Evolutionary conservation across 2,329 filamentous ascomycete species (phyloP), one percentile per base, ranked within the genome.

Genomic region (Beauveria brongniartii): DNA sequence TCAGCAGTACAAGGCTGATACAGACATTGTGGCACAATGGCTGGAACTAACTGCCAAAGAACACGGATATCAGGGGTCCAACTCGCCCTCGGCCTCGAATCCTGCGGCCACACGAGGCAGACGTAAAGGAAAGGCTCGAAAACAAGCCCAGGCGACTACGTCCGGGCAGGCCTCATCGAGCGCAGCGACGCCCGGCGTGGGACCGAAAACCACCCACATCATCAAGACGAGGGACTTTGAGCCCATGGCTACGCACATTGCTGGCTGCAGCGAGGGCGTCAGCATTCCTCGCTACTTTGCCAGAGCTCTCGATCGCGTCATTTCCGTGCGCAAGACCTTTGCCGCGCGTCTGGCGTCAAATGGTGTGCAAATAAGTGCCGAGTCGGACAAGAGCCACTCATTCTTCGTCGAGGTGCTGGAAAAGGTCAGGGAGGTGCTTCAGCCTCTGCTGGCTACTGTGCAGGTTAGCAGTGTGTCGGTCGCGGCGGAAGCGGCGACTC

Each of bases 1-100:
- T 28, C 50, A 63, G 5, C 58, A 66, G 18, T 66, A 66, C 53
- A 68, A 68, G 59, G 53, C 55, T 18, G 67, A 67, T 43, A 68
- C 64, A 0, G 64, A 67, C 51, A 47, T 47, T 41, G 61, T 66
- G 3, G 65, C 66, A 16, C 59, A 54, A 46, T 67, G 62, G 64
- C 62, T 67, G 0, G 61, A 62, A 3, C 53, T 61, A 0, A 68
- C 63, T n/a, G 63, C 65, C 14, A 64, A 65, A n/a, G 56, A 46
- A 4, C 52, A 64, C 24, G 62, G 64, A 30, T 67, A 63, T 4
- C 30, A 47, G 30, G 30, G 30, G 10, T 34, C 12, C n/a, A 12
- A 14, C 2, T 26, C 53, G 4, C 37, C 62, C 9, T 28, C 40
- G 14, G 24, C 55, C 50, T 14, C 46, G 14, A 62, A 55, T 4